Evolutionary conservation across 176 grass and related monocot genomes (phyloP).

Genomic region (Metroxylon sagu): DNA sequence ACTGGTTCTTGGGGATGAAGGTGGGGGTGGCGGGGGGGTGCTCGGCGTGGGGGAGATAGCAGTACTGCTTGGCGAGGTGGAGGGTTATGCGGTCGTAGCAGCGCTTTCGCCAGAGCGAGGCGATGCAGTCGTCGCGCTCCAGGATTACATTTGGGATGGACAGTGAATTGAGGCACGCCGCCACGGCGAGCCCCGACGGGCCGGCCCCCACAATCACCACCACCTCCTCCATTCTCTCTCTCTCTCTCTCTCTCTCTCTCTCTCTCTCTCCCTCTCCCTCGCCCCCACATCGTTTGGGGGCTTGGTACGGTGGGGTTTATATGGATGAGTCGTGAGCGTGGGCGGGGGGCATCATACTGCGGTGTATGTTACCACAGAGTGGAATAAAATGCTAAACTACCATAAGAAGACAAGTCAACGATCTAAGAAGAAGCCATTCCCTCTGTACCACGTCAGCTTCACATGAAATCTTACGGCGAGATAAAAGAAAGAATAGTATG

Average conservation of each 20-base stretch:
- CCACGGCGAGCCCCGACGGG: constrained; percentile 56
- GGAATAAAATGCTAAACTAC: no score
- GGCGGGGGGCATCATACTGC: no score
- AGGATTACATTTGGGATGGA: constrained; percentile 43
- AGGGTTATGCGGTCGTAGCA: constrained; percentile 63
- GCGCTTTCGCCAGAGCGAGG: constrained; percentile 63
- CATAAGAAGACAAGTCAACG: no score
- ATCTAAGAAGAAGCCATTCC: no score
- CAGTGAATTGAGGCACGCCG: constrained; percentile 48
- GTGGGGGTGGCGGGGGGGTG: constrained; percentile 21
- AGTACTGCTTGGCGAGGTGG: constrained; percentile 64
- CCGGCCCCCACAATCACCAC: constrained; percentile 73
- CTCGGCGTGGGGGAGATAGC: constrained; percentile 48
- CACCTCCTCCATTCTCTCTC: constrained; percentile 12
- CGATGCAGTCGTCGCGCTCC: constrained; percentile 72
- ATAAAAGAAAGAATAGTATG: no score
- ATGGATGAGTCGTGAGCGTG: no score
- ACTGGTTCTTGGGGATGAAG: constrained; percentile 45
- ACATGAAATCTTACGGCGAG: no score
- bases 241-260: background rate
- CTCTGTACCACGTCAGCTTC: no score
- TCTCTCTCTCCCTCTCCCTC: no score
- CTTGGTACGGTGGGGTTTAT: no score
- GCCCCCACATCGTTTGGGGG: no score
- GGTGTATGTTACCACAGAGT: no score